A percentile compares a stretch with the other conserved stretches of the same genome.
Evolutionary conservation across 2,329 filamentous ascomycete species (phyloP).

Genomic region (Tolypocladium album): DNA sequence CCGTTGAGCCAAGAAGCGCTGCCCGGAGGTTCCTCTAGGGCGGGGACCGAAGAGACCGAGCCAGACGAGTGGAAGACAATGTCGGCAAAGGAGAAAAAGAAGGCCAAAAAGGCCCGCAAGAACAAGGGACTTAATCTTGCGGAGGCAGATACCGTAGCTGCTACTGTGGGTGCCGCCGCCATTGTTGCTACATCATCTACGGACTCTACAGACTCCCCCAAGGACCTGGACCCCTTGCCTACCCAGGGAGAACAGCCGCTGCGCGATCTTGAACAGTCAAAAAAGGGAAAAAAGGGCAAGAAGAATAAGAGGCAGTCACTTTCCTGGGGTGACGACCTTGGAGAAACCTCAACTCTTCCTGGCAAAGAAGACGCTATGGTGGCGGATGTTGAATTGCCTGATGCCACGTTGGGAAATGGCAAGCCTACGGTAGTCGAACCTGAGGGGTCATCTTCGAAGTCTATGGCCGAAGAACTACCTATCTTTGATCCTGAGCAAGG

Average conservation of each 20-base stretch:
- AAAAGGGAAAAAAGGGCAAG: constrained; percentile 9
- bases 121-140: constrained; percentile 4
- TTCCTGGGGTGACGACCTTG: constrained; percentile 1
- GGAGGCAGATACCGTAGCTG: constrained; percentile 1
- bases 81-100: constrained; percentile 9
- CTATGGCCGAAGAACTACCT: neutral
- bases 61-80: constrained; percentile 5
- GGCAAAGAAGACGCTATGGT: neutral
- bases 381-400: neutral
- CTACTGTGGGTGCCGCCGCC: neutral
- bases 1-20: constrained; percentile 3
- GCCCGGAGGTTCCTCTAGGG: constrained; percentile 1
- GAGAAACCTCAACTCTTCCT: neutral
- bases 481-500: neutral
- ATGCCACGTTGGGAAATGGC: neutral
- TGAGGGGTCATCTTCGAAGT: neutral
- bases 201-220: constrained; percentile 1
- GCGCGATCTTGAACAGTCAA: constrained; percentile 5
- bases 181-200: neutral
- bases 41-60: constrained; percentile 5
- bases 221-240: constrained; percentile 1
- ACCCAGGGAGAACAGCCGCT: neutral
- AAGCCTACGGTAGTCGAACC: neutral
- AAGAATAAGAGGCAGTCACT: constrained; percentile 8
- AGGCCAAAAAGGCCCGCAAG: constrained; percentile 10